phyloP scores from a whole-genome alignment of 1,284 basidiomycete genomes.

The Rhodotorula sp. region DNA sequence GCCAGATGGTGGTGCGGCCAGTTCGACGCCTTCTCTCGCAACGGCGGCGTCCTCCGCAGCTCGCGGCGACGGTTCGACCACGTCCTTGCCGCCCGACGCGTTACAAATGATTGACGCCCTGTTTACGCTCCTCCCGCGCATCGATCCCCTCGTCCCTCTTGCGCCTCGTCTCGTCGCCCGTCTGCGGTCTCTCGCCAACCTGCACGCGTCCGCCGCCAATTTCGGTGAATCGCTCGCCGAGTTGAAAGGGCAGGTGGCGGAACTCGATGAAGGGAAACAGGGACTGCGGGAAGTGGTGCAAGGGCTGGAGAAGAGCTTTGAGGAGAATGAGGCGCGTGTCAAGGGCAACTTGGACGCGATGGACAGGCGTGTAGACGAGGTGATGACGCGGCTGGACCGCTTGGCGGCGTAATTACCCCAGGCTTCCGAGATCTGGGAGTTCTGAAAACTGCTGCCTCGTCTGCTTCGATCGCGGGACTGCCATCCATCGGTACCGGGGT shows the following conservation, averaged over 20 bases:
- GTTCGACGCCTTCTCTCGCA: not conserved
- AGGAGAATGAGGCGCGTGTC: constrained; percentile 68
- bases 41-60: constrained; percentile 34
- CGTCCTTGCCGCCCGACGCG: constrained; percentile 54
- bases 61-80: constrained; percentile 41
- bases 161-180: constrained; percentile 87
- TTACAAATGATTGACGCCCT: constrained; percentile 58
- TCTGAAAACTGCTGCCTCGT: too few relatives aligned
- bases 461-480: too few relatives aligned
- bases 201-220: constrained; percentile 77
- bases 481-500: too few relatives aligned
- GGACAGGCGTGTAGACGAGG: constrained; percentile 61
- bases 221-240: constrained; percentile 54
- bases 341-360: constrained; percentile 68
- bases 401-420: not conserved
- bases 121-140: constrained; percentile 69
- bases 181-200: constrained; percentile 71
- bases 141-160: constrained; percentile 83
- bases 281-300: constrained; percentile 67
- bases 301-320: constrained; percentile 50
- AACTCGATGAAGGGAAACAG: constrained; percentile 61
- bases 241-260: constrained; percentile 59
- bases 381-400: constrained; percentile 46
- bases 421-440: not conserved
- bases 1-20: constrained; percentile 5